A percentile compares a stretch with the other conserved stretches of the same genome.
These are phyloP conservation scores for Biscogniauxia mediterranea DNA, from an alignment of 2,329 filamentous ascomycete species.

Conservation along the genomic window DNA sequence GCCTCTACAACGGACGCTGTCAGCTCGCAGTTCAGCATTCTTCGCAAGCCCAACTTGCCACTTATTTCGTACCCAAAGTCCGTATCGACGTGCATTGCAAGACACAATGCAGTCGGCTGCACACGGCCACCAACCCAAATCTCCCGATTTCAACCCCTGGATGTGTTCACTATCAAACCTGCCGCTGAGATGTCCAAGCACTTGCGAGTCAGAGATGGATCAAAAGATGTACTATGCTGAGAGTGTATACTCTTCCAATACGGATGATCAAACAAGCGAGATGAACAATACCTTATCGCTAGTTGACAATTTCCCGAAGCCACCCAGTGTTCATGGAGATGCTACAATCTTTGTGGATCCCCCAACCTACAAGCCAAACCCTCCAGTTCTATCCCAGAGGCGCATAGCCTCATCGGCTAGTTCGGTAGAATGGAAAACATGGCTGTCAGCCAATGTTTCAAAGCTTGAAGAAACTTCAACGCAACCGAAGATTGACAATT, in stretches of 20 bases:
- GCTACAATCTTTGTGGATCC: constrained; percentile 35
- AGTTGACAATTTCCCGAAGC: constrained; percentile 16
- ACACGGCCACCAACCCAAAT: constrained; percentile 22
- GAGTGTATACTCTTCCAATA: constrained; percentile 48
- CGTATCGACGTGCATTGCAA: constrained; percentile 52
- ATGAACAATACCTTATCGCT: constrained; percentile 12
- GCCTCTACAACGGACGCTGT: constrained; percentile 30
- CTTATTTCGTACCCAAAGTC: constrained; percentile 54
- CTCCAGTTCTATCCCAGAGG: constrained; percentile 24
- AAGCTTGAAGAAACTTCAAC: constrained; percentile 40
- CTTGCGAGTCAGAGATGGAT: constrained; percentile 39
- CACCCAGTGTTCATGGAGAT: constrained; percentile 29
- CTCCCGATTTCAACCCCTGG: constrained; percentile 37
- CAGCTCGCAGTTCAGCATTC: constrained; percentile 47
- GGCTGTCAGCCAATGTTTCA: constrained; percentile 51
- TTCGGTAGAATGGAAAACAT: constrained; percentile 52
- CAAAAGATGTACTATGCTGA: constrained; percentile 41
- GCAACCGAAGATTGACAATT: constrained; percentile 3
- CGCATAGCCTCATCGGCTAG: constrained; percentile 34
- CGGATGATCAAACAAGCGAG: constrained; percentile 16
- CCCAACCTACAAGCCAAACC: constrained; percentile 27
- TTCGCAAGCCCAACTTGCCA: constrained; percentile 52
- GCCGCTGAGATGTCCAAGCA: constrained; percentile 40
- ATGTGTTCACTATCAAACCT: constrained; percentile 42
- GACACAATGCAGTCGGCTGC: constrained; percentile 43